Conservation (phyloP, 2,329 filamentous ascomycete genomes). For the Periconia sp. region DNA sequence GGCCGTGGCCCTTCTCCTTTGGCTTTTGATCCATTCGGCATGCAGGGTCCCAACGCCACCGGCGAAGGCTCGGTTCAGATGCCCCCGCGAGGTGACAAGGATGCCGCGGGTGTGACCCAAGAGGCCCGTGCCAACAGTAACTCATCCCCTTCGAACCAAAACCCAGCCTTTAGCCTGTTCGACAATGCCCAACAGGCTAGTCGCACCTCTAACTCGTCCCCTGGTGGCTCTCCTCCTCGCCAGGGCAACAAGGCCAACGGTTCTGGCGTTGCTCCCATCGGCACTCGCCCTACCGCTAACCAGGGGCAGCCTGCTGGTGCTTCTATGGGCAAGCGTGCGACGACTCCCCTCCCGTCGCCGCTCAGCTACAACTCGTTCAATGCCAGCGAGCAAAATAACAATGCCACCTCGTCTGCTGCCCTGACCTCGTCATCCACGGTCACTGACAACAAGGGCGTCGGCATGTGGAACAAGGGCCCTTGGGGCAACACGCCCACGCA, state of each 20-base stretch:
- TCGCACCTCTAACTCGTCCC: constrained; percentile 86
- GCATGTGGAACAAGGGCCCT: constrained; percentile 78
- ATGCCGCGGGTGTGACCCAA: constrained; percentile 56
- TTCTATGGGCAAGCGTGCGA: constrained; percentile 78
- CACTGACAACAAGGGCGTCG: constrained; percentile 53
- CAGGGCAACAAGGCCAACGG: constrained; percentile 65
- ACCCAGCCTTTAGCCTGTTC: constrained; percentile 54
- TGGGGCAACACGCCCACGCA: constrained; percentile 76
- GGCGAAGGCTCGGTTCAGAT: constrained; percentile 61
- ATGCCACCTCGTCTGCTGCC: constrained; percentile 60
- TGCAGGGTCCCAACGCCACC: constrained; percentile 57
- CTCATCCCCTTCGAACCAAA: constrained; percentile 75
- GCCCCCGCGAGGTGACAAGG: constrained; percentile 53
- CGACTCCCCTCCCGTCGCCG: constrained; percentile 90
- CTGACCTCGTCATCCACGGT: constrained; percentile 61
- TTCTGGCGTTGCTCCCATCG: constrained; percentile 85
- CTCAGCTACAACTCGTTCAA: constrained; percentile 70
- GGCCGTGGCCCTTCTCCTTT: constrained; percentile 79
- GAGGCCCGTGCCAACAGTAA: constrained; percentile 81
- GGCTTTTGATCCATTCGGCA: constrained; percentile 73
- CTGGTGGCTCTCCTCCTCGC: constrained; percentile 79
- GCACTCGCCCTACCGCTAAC: constrained; percentile 77
- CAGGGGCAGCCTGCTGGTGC: constrained; percentile 64
- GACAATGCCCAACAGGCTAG: constrained; percentile 67
- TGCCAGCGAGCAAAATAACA: constrained; percentile 58